phyloP scores from a whole-genome alignment of 306 rosid species.

The Inga laurina region DNA sequence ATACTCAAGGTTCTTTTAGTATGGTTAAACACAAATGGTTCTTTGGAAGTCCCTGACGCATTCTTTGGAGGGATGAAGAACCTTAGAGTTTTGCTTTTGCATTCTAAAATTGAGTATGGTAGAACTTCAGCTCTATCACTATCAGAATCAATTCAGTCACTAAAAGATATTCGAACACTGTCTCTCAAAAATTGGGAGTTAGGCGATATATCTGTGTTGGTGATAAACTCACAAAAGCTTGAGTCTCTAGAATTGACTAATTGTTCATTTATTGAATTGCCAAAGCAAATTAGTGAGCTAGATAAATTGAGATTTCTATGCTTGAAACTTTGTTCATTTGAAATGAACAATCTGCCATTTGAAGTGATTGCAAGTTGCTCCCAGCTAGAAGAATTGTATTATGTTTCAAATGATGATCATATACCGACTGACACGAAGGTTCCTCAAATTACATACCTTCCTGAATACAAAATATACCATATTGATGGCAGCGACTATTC shows the following conservation, averaged over 20 bases:
- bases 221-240: not conserved
- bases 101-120: not conserved
- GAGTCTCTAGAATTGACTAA: not conserved
- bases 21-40: no score
- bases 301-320: constrained; percentile 27
- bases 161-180: not conserved
- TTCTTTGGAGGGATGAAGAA: no score
- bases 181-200: accelerated
- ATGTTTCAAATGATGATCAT: not conserved
- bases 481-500: not conserved
- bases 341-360: not conserved
- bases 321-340: not conserved
- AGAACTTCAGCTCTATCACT: not conserved
- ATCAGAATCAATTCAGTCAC: not conserved
- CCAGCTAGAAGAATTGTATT: constrained; percentile 23
- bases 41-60: no score
- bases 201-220: not conserved
- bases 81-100: no score
- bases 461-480: constrained; percentile 13
- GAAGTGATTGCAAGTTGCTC: constrained; percentile 26
- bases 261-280: constrained; percentile 33
- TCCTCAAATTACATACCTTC: not conserved
- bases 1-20: no score
- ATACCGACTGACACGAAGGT: not conserved
- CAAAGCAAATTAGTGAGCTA: not conserved